Percentiles rank a stretch among this genome's conserved stretches.
phyloP scores from a whole-genome alignment of 371 early-diverging fungal genomes.

The Mucor plumbeus region DNA sequence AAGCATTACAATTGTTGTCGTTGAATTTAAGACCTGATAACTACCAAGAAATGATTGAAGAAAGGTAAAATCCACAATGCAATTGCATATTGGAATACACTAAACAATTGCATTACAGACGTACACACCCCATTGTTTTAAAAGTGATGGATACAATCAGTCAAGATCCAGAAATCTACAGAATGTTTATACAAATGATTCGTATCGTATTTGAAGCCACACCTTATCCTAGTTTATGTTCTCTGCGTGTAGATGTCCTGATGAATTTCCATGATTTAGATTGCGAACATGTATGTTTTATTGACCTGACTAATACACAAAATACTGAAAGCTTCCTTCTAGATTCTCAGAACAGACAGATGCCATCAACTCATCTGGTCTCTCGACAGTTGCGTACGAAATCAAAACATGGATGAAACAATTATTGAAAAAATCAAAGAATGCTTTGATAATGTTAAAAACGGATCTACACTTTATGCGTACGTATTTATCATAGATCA shows the following conservation, averaged over 20 bases:
- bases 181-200: conserved; percentile 61
- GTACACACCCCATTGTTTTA: conserved; percentile 57
- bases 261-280: conserved; percentile 73
- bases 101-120: conserved; percentile 34
- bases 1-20: conserved; percentile 42
- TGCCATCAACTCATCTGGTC: conserved; percentile 71
- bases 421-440: conserved; percentile 67
- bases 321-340: not conserved
- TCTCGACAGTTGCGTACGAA: conserved; percentile 70
- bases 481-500: conserved; percentile 25
- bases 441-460: conserved; percentile 66
- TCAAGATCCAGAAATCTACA: conserved; percentile 61
- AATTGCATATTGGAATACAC: no score
- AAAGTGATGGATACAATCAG: conserved; percentile 61
- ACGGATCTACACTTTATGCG: conserved; percentile 65
- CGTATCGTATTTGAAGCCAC: conserved; percentile 62
- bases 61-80: conserved; percentile 38
- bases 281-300: conserved; percentile 39
- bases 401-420: conserved; percentile 67
- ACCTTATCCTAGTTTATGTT: conserved; percentile 63
- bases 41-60: conserved; percentile 52
- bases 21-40: conserved; percentile 57
- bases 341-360: conserved; percentile 49
- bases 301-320: conserved; percentile 33
- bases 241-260: conserved; percentile 71